A percentile compares a stretch with the other conserved stretches of the same genome.
phyloP scores from a whole-genome alignment of 208 protist genomes.

The Endotrypanum monterogeii region DNA sequence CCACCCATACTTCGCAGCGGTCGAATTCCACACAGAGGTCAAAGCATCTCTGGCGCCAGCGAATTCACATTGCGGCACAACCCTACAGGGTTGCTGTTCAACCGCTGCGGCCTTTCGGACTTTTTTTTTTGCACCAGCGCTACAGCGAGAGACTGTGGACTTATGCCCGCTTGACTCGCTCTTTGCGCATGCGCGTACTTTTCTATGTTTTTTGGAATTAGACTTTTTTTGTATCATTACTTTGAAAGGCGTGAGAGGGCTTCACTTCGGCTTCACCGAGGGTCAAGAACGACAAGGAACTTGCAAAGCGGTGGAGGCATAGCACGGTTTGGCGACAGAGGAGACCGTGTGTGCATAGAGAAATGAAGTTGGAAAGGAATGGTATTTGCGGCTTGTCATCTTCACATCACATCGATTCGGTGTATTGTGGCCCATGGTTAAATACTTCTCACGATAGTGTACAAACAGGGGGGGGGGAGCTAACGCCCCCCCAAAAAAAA shows the following conservation, averaged over 20 bases:
- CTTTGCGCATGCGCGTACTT: constrained; percentile 2
- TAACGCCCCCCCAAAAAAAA: neutral
- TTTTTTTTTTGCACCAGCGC: neutral
- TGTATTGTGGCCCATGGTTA: neutral
- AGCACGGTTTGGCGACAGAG: neutral
- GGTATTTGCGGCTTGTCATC: neutral
- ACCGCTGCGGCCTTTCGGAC: constrained; percentile 2
- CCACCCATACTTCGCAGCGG: constrained; percentile 11
- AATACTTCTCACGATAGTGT: neutral
- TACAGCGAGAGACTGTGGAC: neutral
- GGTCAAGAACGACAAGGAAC: neutral
- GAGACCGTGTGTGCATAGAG: neutral
- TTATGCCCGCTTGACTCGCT: neutral
- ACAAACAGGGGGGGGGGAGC: neutral
- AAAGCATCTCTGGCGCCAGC: neutral
- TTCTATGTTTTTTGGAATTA: neutral
- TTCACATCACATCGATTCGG: neutral
- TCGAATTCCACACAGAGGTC: constrained; percentile 1
- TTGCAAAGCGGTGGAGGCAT: neutral
- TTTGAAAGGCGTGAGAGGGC: neutral
- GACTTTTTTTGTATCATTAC: neutral
- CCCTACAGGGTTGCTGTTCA: neutral
- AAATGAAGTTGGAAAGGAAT: neutral
- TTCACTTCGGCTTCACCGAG: neutral
- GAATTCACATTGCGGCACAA: neutral